Evolutionary conservation across 2,329 filamentous ascomycete genomes (phyloP).

Genomic region (Furcasterigmium furcatum): DNA sequence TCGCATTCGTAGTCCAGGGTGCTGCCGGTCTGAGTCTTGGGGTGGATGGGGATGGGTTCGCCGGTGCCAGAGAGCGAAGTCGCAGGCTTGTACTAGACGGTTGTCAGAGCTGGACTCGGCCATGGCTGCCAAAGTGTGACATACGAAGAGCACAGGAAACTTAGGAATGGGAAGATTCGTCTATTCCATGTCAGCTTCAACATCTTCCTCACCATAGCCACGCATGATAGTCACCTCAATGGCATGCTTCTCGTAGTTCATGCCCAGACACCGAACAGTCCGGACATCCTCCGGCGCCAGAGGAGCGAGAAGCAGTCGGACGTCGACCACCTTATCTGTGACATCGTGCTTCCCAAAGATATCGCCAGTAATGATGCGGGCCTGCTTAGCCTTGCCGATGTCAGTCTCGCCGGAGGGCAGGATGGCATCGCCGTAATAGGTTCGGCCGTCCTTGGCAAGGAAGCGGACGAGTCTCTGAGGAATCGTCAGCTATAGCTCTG

Average conservation of each 20-base stretch:
- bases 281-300: conserved; percentile 59
- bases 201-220: not conserved
- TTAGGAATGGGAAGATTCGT: conserved; percentile 65
- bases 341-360: conserved; percentile 64
- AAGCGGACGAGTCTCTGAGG: conserved; percentile 68
- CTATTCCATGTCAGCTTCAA: conserved; percentile 19
- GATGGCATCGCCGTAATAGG: conserved; percentile 73
- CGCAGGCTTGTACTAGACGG: conserved; percentile 59
- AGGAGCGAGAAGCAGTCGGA: conserved; percentile 58
- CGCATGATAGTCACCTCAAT: conserved; percentile 51
- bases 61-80: conserved; percentile 63
- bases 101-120: not conserved
- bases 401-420: conserved; percentile 58
- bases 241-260: conserved; percentile 72
- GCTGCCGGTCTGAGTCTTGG: conserved; percentile 60
- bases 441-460: conserved; percentile 64
- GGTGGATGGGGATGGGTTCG: conserved; percentile 64
- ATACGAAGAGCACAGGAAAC: conserved; percentile 68
- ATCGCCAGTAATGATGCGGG: conserved; percentile 60
- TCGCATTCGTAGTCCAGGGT: conserved; percentile 80
- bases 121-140: conserved; percentile 14
- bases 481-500: conserved; percentile 2
- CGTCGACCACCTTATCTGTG: conserved; percentile 57
- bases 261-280: conserved; percentile 66
- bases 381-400: conserved; percentile 57